Evolutionary conservation across 1,284 basidiomycete genomes (phyloP).

Genomic region (Inonotus obliquus): DNA sequence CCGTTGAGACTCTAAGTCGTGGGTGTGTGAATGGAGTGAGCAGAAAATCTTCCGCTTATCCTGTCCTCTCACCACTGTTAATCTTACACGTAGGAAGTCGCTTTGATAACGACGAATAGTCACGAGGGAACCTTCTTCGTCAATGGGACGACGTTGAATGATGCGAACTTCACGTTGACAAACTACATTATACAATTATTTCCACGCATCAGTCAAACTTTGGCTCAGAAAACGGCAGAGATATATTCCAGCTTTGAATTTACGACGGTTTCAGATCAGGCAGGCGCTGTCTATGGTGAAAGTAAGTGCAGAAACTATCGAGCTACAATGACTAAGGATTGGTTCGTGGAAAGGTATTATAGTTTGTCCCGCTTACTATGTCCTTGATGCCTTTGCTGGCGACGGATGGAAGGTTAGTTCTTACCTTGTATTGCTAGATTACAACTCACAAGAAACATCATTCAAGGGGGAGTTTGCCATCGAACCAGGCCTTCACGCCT

Average conservation of each 20-base stretch:
- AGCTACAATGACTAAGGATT: neutral
- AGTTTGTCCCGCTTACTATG: neutral
- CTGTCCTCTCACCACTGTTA: neutral
- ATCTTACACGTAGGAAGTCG: neutral
- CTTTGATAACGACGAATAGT: neutral
- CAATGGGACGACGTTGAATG: neutral
- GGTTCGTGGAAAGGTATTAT: neutral
- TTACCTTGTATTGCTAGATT: neutral
- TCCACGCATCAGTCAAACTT: neutral
- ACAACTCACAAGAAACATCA: neutral
- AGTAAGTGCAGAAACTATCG: neutral
- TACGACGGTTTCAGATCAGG: neutral
- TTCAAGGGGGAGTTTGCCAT: neutral
- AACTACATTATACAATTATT: neutral
- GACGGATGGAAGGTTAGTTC: neutral
- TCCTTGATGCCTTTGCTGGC: neutral
- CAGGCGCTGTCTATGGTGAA: neutral
- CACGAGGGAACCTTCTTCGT: neutral
- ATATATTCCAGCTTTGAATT: neutral
- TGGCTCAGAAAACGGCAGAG: neutral
- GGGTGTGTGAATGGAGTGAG: neutral
- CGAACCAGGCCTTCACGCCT: neutral
- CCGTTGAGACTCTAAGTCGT: neutral
- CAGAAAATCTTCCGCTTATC: neutral
- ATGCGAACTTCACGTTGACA: neutral